phyloP scores from a whole-genome alignment of 495 filamentous ascomycete genomes.

The Aspergillus mulundensis region DNA sequence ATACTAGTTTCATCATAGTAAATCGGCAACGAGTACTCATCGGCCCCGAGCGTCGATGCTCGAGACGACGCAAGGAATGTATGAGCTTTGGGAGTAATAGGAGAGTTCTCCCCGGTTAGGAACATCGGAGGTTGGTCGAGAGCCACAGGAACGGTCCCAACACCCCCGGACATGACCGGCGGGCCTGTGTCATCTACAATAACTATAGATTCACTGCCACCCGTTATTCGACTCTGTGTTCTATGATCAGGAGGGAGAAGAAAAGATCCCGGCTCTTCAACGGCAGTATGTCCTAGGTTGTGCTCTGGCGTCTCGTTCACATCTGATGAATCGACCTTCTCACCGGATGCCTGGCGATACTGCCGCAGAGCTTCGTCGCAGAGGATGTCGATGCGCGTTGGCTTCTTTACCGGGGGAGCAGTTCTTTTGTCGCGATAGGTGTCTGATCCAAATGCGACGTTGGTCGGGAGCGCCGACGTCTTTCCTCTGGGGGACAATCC shows the following conservation, averaged over 20 bases:
- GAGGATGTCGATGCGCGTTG: conserved; percentile 65
- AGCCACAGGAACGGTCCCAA: conserved; percentile 12
- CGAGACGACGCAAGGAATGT: conserved; percentile 22
- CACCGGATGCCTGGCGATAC: conserved; percentile 42
- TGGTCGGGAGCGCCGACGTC: conserved; percentile 43
- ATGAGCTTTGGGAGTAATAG: conserved; percentile 14
- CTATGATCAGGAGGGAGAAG: conserved; percentile 20
- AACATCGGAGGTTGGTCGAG: conserved; percentile 13
- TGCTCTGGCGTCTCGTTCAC: conserved; percentile 8
- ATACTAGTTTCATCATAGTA: conserved; percentile 28
- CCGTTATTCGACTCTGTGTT: conserved; percentile 59
- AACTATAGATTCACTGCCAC: conserved; percentile 79
- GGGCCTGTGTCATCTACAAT: conserved; percentile 65
- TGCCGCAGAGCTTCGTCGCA: conserved; percentile 69
- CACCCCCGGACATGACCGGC: conserved; percentile 36
- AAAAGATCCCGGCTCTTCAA: conserved; percentile 4
- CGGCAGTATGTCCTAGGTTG: background rate
- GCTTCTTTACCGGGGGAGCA: conserved; percentile 31
- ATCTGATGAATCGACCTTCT: conserved; percentile 7
- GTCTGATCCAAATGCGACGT: conserved; percentile 46
- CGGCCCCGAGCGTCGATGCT: conserved; percentile 24
- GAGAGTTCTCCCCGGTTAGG: conserved; percentile 13
- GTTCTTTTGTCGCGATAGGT: conserved; percentile 42
- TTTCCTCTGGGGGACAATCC: conserved; percentile 33
- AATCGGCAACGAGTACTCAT: conserved; percentile 31